Evolutionary conservation across 2,329 filamentous ascomycete species (phyloP).

Genomic region (Colletotrichum tropicale): DNA sequence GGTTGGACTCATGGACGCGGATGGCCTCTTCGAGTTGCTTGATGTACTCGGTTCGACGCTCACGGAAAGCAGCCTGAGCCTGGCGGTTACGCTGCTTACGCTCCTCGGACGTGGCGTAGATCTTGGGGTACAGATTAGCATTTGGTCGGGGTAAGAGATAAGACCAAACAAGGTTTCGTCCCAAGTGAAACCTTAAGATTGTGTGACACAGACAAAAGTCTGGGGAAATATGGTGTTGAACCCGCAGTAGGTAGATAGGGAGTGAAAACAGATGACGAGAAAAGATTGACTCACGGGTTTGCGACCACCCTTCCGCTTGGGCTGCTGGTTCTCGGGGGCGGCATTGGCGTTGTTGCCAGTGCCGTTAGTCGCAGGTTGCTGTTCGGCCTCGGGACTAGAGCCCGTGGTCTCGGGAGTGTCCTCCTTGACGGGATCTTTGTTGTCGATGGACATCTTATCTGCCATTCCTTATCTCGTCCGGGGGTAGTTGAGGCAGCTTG

Average conservation of each 20-base stretch:
- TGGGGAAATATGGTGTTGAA: conserved; percentile 13
- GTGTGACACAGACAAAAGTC: conserved; percentile 8
- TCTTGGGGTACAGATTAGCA: conserved; percentile 56
- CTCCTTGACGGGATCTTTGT: conserved; percentile 60
- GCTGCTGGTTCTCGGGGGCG: conserved; percentile 63
- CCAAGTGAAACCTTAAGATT: not conserved
- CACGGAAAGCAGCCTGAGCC: conserved; percentile 95
- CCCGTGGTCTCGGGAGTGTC: conserved; percentile 66
- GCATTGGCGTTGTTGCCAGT: conserved; percentile 30
- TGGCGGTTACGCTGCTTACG: conserved; percentile 97
- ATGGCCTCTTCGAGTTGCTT: conserved; percentile 98
- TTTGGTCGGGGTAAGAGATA: conserved; percentile 20
- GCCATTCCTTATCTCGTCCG: conserved; percentile 56
- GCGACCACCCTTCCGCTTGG: conserved; percentile 95
- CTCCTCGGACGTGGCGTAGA: conserved; percentile 98
- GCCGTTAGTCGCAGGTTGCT: conserved; percentile 34
- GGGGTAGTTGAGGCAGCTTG: conserved; percentile 29
- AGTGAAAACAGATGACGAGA: conserved; percentile 6
- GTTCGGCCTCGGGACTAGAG: conserved; percentile 65
- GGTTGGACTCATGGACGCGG: conserved; percentile 92
- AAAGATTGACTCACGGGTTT: conserved; percentile 82
- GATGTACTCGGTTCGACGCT: conserved; percentile 97
- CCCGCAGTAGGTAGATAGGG: not conserved
- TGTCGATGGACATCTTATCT: conserved; percentile 71
- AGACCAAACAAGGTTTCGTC: conserved; percentile 11